Evolutionary conservation across 257 asterid species (phyloP).

Genomic region (Jacaranda mimosifolia): DNA sequence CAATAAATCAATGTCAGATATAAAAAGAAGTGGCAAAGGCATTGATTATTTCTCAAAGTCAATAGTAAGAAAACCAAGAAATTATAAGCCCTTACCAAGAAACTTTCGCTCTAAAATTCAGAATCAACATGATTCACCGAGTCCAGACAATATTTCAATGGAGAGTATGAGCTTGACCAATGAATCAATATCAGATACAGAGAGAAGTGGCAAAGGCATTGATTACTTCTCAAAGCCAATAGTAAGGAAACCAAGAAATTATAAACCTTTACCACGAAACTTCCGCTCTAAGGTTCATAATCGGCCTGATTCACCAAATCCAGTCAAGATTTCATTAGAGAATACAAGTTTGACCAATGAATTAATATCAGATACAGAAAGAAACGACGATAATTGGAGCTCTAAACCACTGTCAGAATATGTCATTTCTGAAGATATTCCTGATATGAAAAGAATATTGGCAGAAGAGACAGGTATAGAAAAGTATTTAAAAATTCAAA

Average conservation of each 20-base stretch:
- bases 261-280: not conserved
- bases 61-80: not conserved
- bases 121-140: not conserved
- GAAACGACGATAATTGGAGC: not conserved
- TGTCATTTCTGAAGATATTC: not conserved
- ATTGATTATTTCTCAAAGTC: not conserved
- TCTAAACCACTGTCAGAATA: not conserved
- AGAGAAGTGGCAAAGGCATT: no score
- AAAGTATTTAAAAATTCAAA: not conserved
- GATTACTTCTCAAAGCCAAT: not conserved
- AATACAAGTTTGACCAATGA: no score
- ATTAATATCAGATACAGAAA: not conserved
- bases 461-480: not conserved
- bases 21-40: no score
- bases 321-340: not conserved
- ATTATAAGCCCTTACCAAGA: not conserved
- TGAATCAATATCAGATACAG: no score
- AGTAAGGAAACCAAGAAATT: not conserved
- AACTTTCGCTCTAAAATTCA: not conserved
- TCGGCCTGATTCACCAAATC: not conserved
- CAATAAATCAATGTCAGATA: no score
- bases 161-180: no score
- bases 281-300: not conserved
- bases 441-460: not conserved
- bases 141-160: not conserved